A percentile compares a stretch with the other conserved stretches of the same genome.
Conservation (phyloP, 2,329 filamentous ascomycete species). For the Orbilia javanica region DNA sequence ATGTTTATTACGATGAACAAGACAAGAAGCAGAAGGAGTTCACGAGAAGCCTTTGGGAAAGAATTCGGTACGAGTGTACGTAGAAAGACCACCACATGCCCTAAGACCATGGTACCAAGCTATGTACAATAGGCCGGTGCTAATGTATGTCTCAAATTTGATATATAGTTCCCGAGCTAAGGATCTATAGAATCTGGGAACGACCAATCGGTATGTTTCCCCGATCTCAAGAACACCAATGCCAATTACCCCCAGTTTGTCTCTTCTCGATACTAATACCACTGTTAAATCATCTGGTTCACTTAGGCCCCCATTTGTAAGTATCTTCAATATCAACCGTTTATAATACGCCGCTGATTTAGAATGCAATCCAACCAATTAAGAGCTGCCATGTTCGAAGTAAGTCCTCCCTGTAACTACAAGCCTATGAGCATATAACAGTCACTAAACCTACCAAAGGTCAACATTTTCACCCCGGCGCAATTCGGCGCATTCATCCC, state of each 20-base stretch:
- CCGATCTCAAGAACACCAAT: neutral
- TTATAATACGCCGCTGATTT: neutral
- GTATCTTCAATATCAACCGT: neutral
- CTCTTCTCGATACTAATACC: neutral
- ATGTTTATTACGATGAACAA: conserved; percentile 82
- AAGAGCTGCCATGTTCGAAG: conserved; percentile 85
- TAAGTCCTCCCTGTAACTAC: neutral
- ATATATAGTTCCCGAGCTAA: conserved; percentile 79
- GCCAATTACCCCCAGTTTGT: conserved; percentile 65
- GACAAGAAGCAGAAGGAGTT: conserved; percentile 40
- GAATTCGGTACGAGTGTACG: conserved; percentile 41
- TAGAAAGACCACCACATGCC: too few relatives aligned
- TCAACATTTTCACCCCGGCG: conserved; percentile 85
- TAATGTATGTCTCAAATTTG: neutral
- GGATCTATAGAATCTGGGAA: conserved; percentile 84
- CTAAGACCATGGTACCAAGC: too few relatives aligned
- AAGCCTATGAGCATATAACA: neutral
- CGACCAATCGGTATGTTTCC: conserved; percentile 73
- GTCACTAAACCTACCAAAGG: conserved; percentile 8
- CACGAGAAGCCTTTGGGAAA: conserved; percentile 46
- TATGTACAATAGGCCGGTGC: neutral
- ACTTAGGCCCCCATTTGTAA: conserved; percentile 51
- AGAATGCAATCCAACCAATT: neutral
- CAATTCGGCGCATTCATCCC: conserved; percentile 91
- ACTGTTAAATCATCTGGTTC: neutral